Percentiles rank a stretch among this genome's conserved stretches.
Evolutionary conservation across 805 yeast genomes (phyloP).

Genomic region (Myxozyma sirexii): DNA sequence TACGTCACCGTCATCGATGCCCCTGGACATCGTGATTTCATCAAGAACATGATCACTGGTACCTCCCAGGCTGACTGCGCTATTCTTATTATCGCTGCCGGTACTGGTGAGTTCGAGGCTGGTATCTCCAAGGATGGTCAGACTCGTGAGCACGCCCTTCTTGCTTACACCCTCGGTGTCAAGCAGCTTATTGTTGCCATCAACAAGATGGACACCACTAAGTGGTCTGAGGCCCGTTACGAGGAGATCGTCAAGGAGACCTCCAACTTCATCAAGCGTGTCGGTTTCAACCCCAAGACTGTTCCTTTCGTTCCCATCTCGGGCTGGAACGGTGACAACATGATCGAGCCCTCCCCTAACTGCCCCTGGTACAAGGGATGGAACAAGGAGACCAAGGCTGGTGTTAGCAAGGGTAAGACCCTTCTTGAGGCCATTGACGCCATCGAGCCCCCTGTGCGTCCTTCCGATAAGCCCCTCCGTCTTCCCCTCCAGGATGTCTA

Average conservation of each 20-base stretch:
- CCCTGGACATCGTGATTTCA: constrained; percentile 96
- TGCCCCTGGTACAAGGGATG: constrained; percentile 89
- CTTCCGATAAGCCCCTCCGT: constrained; percentile 84
- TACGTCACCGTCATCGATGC: constrained; percentile 91
- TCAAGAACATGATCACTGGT: constrained; percentile 95
- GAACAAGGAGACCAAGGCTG: constrained; percentile 75
- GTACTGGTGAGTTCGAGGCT: constrained; percentile 93
- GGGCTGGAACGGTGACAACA: constrained; percentile 93
- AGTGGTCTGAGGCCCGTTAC: constrained; percentile 82
- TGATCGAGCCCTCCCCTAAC: constrained; percentile 81
- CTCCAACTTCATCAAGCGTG: constrained; percentile 79
- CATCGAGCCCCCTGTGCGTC: constrained; percentile 77
- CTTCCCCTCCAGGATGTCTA: constrained; percentile 88
- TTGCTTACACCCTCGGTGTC: constrained; percentile 89
- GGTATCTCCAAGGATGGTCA: constrained; percentile 95
- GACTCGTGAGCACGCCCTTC: constrained; percentile 92
- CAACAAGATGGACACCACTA: constrained; percentile 94
- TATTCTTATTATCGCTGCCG: constrained; percentile 86
- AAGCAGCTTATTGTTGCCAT: constrained; percentile 84
- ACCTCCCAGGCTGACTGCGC: constrained; percentile 94
- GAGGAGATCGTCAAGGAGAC: constrained; percentile 77
- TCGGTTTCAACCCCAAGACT: constrained; percentile 80
- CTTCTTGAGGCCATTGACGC: constrained; percentile 83
- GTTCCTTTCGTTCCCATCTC: constrained; percentile 89
- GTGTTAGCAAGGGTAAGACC: constrained; percentile 75